Percentiles rank a stretch among this genome's conserved stretches.
Evolutionary conservation across 2,329 filamentous ascomycete species (phyloP).

Genomic region (Hymenoscyphus occultus): DNA sequence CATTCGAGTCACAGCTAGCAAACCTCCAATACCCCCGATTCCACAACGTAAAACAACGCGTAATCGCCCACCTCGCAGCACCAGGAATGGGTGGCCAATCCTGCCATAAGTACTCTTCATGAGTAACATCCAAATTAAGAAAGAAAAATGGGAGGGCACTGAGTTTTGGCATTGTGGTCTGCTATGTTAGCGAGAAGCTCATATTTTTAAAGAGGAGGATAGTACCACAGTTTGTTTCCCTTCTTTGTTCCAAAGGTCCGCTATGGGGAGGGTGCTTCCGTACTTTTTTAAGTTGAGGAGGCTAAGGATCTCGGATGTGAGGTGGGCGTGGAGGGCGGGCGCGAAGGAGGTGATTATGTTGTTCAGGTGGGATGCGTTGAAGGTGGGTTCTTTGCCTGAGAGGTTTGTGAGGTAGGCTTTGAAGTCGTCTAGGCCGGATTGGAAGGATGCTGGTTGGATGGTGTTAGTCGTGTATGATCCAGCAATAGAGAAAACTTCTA

Average conservation of each 20-base stretch:
- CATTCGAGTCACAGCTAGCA: slow-evolving; percentile 53
- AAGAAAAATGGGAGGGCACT: slow-evolving; percentile 61
- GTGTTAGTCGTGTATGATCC: neutral
- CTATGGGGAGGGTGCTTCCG: slow-evolving; percentile 27
- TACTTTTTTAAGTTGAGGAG: slow-evolving; percentile 30
- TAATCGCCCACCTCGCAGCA: slow-evolving; percentile 56
- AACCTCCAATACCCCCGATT: slow-evolving; percentile 62
- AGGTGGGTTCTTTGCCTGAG: slow-evolving; percentile 18
- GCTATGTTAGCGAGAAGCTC: slow-evolving; percentile 39
- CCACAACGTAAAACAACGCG: slow-evolving; percentile 56
- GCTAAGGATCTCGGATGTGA: slow-evolving; percentile 32
- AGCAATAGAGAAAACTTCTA: neutral
- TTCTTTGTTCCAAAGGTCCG: slow-evolving; percentile 28
- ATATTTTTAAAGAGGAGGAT: slow-evolving; percentile 39
- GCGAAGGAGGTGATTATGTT: slow-evolving; percentile 35
- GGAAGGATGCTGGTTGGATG: slow-evolving; percentile 14
- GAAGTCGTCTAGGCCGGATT: slow-evolving; percentile 15
- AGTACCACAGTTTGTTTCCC: slow-evolving; percentile 36
- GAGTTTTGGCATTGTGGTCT: slow-evolving; percentile 53
- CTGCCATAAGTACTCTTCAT: slow-evolving; percentile 57
- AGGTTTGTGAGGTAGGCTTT: slow-evolving; percentile 14
- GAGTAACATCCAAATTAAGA: slow-evolving; percentile 58
- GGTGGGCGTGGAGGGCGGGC: slow-evolving; percentile 27
- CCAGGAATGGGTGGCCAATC: slow-evolving; percentile 64
- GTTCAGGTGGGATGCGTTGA: slow-evolving; percentile 25